Evolutionary conservation across 306 rosid genomes (phyloP).

Genomic region (Vigna unguiculata): DNA sequence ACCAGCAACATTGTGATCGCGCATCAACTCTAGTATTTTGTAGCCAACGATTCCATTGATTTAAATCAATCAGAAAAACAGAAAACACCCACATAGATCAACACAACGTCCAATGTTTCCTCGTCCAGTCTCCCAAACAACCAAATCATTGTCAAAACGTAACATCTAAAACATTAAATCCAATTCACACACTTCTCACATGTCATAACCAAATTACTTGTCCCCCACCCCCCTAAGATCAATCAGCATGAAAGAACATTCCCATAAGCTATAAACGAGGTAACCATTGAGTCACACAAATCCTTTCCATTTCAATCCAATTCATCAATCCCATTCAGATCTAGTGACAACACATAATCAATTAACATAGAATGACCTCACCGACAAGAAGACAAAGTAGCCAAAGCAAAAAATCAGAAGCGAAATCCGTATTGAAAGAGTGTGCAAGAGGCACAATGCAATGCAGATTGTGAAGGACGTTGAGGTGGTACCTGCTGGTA

Average conservation of each 20-base stretch:
- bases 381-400: neutral
- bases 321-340: slow-evolving; percentile 46
- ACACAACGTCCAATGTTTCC: slow-evolving; percentile 1
- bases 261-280: neutral
- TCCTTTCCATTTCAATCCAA: neutral
- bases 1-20: slow-evolving; percentile 2
- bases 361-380: slow-evolving; percentile 1
- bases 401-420: neutral
- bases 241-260: slow-evolving; percentile 14
- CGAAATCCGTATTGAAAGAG: neutral
- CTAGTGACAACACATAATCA: slow-evolving; percentile 38
- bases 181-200: slow-evolving; percentile 17
- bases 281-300: neutral
- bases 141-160: neutral
- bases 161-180: slow-evolving; percentile 34
- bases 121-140: neutral
- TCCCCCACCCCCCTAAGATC: neutral
- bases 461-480: neutral
- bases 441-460: neutral
- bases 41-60: neutral
- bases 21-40: neutral
- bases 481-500: slow-evolving; percentile 68
- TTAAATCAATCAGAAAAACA: neutral
- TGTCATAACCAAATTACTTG: slow-evolving; percentile 1
- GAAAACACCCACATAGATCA: neutral